Conservation (phyloP, 2,329 filamentous ascomycete species). For the Calycina herbarum region DNA sequence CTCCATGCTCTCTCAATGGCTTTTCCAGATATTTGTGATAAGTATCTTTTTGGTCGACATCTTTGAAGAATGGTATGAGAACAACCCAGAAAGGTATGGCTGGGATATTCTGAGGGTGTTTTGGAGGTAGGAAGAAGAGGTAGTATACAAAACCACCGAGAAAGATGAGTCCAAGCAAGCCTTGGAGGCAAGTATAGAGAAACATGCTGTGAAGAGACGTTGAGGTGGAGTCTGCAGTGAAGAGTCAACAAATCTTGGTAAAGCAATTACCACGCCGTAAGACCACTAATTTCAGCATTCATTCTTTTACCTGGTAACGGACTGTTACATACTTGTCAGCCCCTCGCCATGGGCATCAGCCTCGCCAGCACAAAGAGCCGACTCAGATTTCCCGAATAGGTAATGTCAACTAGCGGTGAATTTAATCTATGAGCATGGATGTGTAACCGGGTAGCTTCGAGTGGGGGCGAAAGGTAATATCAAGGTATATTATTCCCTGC, state of each 20-base stretch:
- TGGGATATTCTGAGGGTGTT: conserved; percentile 10
- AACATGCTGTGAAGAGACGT: not conserved
- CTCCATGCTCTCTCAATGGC: conserved; percentile 8
- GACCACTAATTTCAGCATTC: not conserved
- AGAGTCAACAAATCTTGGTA: not conserved
- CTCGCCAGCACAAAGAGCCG: not conserved
- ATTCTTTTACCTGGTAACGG: not conserved
- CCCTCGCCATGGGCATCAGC: not conserved
- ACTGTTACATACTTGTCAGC: not conserved
- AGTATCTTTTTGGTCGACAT: conserved; percentile 13
- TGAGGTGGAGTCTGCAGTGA: not conserved
- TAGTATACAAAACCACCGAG: conserved; percentile 8
- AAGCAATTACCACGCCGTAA: not conserved
- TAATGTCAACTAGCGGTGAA: not conserved
- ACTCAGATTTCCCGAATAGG: not conserved
- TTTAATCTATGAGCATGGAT: not conserved
- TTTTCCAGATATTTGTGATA: conserved; percentile 10
- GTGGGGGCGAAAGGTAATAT: not conserved
- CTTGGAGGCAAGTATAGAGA: not conserved
- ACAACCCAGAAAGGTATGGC: conserved; percentile 13
- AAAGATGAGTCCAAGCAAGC: not conserved
- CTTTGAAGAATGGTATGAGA: conserved; percentile 13
- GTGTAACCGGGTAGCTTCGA: not conserved
- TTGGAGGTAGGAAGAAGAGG: conserved; percentile 12
- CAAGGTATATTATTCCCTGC: not conserved